Percentiles rank a stretch among this genome's conserved stretches.
Evolutionary conservation across 768 basidiomycete species (phyloP).

Genomic region (Rhizopogon sp.): DNA sequence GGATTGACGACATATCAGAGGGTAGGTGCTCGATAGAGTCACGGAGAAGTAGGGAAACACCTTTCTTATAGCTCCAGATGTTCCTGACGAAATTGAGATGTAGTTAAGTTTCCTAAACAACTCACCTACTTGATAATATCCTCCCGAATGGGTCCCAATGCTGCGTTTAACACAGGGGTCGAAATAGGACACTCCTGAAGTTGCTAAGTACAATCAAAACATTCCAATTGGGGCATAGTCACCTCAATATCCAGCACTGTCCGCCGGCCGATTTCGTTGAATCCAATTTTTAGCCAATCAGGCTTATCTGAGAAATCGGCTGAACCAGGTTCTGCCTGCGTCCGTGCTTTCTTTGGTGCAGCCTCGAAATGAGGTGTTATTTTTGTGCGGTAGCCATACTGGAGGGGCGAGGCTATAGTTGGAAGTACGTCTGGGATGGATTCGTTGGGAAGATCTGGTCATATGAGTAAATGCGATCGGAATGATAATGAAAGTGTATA

Average conservation of each 20-base stretch:
- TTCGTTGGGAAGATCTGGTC: conserved; percentile 42
- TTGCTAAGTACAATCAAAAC: background rate
- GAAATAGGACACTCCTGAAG: conserved; percentile 88
- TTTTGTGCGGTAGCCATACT: conserved; percentile 94
- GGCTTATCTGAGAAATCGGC: conserved; percentile 30
- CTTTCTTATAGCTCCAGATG: conserved; percentile 75
- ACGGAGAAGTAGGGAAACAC: conserved; percentile 86
- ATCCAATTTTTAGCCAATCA: conserved; percentile 82
- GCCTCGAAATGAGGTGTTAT: conserved; percentile 95
- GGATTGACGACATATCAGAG: conserved; percentile 16
- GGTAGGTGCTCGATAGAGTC: conserved; percentile 56
- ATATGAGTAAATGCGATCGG: conserved; percentile 24
- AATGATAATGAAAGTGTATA: background rate
- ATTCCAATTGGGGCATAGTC: background rate
- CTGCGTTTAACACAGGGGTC: conserved; percentile 71
- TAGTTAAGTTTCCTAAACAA: background rate
- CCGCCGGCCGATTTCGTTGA: conserved; percentile 73
- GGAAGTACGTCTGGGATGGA: conserved; percentile 60
- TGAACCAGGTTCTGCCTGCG: background rate
- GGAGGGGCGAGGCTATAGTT: conserved; percentile 83
- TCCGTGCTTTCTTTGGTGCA: conserved; percentile 44
- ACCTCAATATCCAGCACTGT: conserved; percentile 91
- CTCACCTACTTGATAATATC: conserved; percentile 60
- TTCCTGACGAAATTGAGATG: conserved; percentile 44
- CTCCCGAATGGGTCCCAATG: conserved; percentile 54